Evolutionary conservation across 148 eudicot genomes (phyloP), one percentile per base, ranked within the genome.

Genomic region (Fallopia convolvulus): DNA sequence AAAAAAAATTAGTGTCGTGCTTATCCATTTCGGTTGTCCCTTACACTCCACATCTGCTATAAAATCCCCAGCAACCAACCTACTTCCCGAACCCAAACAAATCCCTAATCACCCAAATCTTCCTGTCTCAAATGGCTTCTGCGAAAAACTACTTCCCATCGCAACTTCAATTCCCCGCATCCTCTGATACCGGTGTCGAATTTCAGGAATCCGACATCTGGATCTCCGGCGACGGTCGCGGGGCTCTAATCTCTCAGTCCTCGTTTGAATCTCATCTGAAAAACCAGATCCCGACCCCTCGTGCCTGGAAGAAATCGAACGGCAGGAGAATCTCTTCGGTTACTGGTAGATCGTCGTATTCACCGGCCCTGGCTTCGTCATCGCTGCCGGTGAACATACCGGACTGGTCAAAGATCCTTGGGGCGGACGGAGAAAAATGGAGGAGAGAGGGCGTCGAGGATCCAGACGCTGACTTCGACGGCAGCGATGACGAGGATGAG

Each of bases 151-250:
- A 76, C 82, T 79, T 70, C n/a, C 20, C 41, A 1, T 32, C 71
- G 6, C n/a, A 32, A 33, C 4, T 30, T 33, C 18, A 65, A 65
- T 30, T 65, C 71, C 5, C 41, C 71, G 41, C 33, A 5, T 30
- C 42, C 71, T 10, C 36, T 12, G 33, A 26, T 12, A 4, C 79
- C 41, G 81, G 77, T 32, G 80, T 86, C 78, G 91, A 88, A 21
- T 80, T 86, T 55, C 86, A 88, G 1, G 91, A 88, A 49, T 80
- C 89, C 30, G 86, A 86, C 0, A n/a, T 86, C 32, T 88, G 89
- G 89, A 74, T 46, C 65, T 15, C 66, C 52, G 52, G 52, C 75
- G 52, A 41, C 50, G 75, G 52, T 8, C 75, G 52, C 8, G 18
- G 12, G 32, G 0, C 23, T 42, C 52, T 72, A 3, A 72, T 46